A percentile compares a stretch with the other conserved stretches of the same genome.
Conservation (phyloP, 2,329 filamentous ascomycete genomes). For the Sporothrix globosa region DNA sequence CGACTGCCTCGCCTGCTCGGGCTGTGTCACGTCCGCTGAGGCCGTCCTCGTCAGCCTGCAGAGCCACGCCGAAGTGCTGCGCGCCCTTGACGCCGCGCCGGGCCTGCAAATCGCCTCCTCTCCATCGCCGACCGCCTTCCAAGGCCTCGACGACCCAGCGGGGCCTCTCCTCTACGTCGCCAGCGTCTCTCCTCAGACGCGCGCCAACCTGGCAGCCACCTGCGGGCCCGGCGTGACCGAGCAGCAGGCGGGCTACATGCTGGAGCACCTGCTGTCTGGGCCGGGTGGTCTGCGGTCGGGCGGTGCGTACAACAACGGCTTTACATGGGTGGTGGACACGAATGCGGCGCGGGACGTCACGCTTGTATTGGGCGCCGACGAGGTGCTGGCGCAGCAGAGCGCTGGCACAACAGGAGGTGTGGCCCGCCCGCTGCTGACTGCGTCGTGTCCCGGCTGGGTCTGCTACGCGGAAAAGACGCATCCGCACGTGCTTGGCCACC, state of each 20-base stretch:
- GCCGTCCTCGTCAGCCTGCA: constrained; percentile 95
- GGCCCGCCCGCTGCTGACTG: constrained; percentile 68
- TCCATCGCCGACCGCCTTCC: constrained; percentile 24
- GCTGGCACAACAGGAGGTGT: constrained; percentile 31
- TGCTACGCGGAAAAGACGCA: constrained; percentile 99
- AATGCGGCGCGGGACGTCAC: constrained; percentile 80
- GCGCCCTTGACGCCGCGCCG: constrained; percentile 71
- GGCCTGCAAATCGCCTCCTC: constrained; percentile 48
- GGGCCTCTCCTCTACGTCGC: constrained; percentile 83
- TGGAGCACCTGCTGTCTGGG: constrained; percentile 76
- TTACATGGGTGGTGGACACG: constrained; percentile 89
- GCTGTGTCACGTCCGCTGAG: constrained; percentile 96
- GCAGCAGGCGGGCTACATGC: constrained; percentile 75
- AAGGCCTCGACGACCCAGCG: constrained; percentile 60
- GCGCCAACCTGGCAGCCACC: constrained; percentile 85
- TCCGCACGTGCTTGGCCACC: constrained; percentile 85
- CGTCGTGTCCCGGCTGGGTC: constrained; percentile 95
- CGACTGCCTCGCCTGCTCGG: constrained; percentile 95
- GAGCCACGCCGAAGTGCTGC: constrained; percentile 88
- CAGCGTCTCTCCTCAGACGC: constrained; percentile 87
- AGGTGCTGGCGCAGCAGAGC: constrained; percentile 57
- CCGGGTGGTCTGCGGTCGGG: constrained; percentile 68
- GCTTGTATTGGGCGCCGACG: constrained; percentile 76
- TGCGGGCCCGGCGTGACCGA: constrained; percentile 73
- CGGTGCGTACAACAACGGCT: constrained; percentile 73